A percentile compares a stretch with the other conserved stretches of the same genome.
Evolutionary conservation across 345 rosid species (phyloP).

Genomic region (Rhodamnia argentea): DNA sequence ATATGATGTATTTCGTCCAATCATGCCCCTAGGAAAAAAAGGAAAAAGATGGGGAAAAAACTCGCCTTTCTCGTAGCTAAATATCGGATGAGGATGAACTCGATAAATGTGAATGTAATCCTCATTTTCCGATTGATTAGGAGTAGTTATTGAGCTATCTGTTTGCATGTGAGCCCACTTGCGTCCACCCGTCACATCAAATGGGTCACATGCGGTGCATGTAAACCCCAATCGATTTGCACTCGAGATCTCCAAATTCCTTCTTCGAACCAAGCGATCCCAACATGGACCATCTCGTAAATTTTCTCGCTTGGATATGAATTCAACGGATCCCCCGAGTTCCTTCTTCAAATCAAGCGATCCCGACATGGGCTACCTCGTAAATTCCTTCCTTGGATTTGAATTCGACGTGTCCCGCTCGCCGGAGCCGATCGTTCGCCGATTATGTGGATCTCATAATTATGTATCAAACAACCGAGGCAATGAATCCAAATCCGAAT

Average conservation of each 20-base stretch:
- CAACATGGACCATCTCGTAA: too few relatives aligned
- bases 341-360: too few relatives aligned
- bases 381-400: too few relatives aligned
- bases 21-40: not conserved
- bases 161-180: not conserved
- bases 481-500: too few relatives aligned
- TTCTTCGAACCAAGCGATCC: not conserved
- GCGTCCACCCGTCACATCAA: not conserved
- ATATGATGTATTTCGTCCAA: not conserved
- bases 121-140: not conserved
- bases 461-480: too few relatives aligned
- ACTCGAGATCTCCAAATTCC: not conserved
- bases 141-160: not conserved
- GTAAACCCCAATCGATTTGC: not conserved
- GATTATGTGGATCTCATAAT: too few relatives aligned
- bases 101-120: not conserved
- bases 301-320: too few relatives aligned
- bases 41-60: rapidly evolving
- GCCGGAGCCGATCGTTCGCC: too few relatives aligned
- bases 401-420: too few relatives aligned
- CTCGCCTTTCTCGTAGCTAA: not conserved
- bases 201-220: not conserved
- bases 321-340: not conserved
- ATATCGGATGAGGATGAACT: not conserved
- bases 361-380: too few relatives aligned